These are phyloP conservation scores for Royoungia palumana DNA, from an alignment of 768 basidiomycete genomes.

Conservation along the genomic window DNA sequence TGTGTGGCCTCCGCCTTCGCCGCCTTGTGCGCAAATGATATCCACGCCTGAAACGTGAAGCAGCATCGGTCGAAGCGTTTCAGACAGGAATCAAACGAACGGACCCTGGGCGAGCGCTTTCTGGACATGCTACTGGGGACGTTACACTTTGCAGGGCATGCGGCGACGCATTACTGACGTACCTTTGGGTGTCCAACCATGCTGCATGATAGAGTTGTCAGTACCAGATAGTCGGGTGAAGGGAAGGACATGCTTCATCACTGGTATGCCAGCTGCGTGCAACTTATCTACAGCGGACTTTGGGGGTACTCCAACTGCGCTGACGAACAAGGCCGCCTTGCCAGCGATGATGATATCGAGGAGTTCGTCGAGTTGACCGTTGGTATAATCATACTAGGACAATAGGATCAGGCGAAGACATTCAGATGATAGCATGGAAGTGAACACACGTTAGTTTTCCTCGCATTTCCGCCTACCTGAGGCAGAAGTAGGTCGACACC, in stretches of 20 bases:
- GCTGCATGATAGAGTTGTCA: constrained; percentile 33
- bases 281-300: constrained; percentile 78
- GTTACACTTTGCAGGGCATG: background rate
- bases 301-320: constrained; percentile 81
- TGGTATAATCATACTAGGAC: constrained; percentile 65
- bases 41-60: constrained; percentile 59
- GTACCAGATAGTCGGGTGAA: background rate
- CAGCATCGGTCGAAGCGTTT: background rate
- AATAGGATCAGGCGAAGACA: background rate
- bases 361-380: constrained; percentile 71
- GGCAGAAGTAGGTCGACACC: constrained; percentile 85
- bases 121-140: constrained; percentile 52
- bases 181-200: constrained; percentile 88
- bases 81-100: background rate
- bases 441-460: constrained; percentile 68
- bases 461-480: constrained; percentile 74
- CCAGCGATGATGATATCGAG: constrained; percentile 75
- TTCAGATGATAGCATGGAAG: background rate
- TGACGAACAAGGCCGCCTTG: constrained; percentile 76
- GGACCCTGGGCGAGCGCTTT: constrained; percentile 73
- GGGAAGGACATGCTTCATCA: constrained; percentile 70
- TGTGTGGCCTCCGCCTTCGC: constrained; percentile 88
- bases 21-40: constrained; percentile 85
- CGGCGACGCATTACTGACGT: background rate
- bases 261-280: constrained; percentile 71